Conservation (phyloP, 2,329 filamentous ascomycete species). For the Aspergillus neoniger region DNA sequence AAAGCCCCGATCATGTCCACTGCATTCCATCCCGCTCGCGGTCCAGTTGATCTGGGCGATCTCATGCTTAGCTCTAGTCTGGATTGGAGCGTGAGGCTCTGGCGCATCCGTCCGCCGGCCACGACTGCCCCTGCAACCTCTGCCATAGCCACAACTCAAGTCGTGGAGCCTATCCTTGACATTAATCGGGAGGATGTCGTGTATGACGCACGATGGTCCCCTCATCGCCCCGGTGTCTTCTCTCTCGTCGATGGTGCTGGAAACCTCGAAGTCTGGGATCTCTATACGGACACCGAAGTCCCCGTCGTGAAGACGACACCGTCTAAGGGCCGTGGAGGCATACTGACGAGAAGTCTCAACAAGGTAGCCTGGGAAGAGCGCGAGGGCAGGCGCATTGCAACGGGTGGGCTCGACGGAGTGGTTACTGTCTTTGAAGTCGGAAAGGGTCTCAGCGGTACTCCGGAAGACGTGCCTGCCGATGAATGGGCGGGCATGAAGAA, state of each 20-base stretch:
- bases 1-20: slow-evolving; percentile 94
- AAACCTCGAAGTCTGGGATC: slow-evolving; percentile 90
- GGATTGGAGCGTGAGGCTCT: slow-evolving; percentile 96
- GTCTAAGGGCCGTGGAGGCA: slow-evolving; percentile 60
- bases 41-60: slow-evolving; percentile 91
- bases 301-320: slow-evolving; percentile 80
- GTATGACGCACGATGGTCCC: slow-evolving; percentile 95
- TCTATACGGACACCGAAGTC: slow-evolving; percentile 89
- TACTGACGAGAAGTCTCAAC: slow-evolving; percentile 84
- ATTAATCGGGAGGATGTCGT: slow-evolving; percentile 94
- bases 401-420: slow-evolving; percentile 87
- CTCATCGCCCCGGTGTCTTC: slow-evolving; percentile 90
- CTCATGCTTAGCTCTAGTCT: slow-evolving; percentile 87
- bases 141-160: slow-evolving; percentile 45
- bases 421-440: slow-evolving; percentile 89
- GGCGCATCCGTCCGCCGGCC: slow-evolving; percentile 72
- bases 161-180: slow-evolving; percentile 76
- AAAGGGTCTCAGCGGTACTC: slow-evolving; percentile 72
- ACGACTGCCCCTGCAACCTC: slow-evolving; percentile 43
- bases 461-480: slow-evolving; percentile 77
- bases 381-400: slow-evolving; percentile 83
- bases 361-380: slow-evolving; percentile 91
- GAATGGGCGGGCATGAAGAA: slow-evolving; percentile 95
- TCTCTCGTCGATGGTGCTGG: slow-evolving; percentile 92
- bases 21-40: slow-evolving; percentile 89